phyloP scores from a whole-genome alignment of 23 red algal genomes.

The Gracilaria gracilis region DNA sequence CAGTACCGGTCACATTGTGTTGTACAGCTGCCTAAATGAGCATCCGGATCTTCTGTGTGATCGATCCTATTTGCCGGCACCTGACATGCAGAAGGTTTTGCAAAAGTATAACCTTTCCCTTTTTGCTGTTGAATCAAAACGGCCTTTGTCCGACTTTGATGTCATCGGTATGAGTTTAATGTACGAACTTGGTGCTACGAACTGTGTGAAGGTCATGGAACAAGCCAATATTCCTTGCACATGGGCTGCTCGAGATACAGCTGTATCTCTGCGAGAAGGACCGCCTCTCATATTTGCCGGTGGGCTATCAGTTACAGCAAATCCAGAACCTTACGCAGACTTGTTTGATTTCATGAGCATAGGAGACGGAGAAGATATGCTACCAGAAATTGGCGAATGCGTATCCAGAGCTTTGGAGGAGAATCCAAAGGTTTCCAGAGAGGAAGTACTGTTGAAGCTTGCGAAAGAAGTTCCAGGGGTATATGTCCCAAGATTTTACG shows the following conservation, averaged over 20 bases:
- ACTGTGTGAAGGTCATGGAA: conserved; percentile 77
- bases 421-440: conserved; percentile 35
- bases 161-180: conserved; percentile 66
- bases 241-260: conserved; percentile 71
- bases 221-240: conserved; percentile 57
- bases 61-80: conserved; percentile 70
- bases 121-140: conserved; percentile 85
- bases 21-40: conserved; percentile 81
- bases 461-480: conserved; percentile 75
- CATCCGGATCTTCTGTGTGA: conserved; percentile 71
- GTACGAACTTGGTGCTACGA: conserved; percentile 85
- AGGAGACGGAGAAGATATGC: conserved; percentile 84
- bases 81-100: conserved; percentile 75
- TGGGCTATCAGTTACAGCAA: conserved; percentile 70
- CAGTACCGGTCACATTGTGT: conserved; percentile 81
- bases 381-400: conserved; percentile 67
- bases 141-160: conserved; percentile 66
- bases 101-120: conserved; percentile 33
- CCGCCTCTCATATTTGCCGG: conserved; percentile 80
- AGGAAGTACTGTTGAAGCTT: conserved; percentile 61
- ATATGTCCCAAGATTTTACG: conserved; percentile 80
- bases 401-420: conserved; percentile 23
- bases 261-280: conserved; percentile 34
- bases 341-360: conserved; percentile 81
- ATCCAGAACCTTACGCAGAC: conserved; percentile 81